Conservation (phyloP, 768 basidiomycete genomes). For the Astraeus odoratus region DNA sequence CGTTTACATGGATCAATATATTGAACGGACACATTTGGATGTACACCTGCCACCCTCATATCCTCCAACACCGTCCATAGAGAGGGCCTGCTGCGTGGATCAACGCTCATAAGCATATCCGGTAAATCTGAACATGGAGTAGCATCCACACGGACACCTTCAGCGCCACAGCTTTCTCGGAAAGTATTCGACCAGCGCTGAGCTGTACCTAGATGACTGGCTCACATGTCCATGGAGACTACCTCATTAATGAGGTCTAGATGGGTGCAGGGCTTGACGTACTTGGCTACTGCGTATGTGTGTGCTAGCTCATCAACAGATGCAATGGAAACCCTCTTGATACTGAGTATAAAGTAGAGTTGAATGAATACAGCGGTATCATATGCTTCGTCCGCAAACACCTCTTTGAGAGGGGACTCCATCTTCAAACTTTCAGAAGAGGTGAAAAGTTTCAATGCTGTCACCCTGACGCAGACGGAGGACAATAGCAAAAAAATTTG, state of each 20-base stretch:
- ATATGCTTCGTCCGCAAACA: slow-evolving; percentile 13
- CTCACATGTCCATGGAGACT: slow-evolving; percentile 30
- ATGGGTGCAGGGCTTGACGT: slow-evolving; percentile 20
- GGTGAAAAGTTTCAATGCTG: slow-evolving; percentile 25
- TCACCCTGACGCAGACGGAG: slow-evolving; percentile 35
- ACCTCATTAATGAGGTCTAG: slow-evolving; percentile 31
- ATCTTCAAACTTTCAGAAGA: slow-evolving; percentile 1
- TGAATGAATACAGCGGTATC: slow-evolving; percentile 21
- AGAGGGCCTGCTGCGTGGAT: slow-evolving; percentile 23
- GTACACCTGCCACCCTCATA: slow-evolving; percentile 33
- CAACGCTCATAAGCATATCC: slow-evolving; percentile 27
- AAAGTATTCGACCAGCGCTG: no score
- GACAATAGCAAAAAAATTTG: slow-evolving; percentile 31
- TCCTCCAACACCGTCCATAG: slow-evolving; percentile 32
- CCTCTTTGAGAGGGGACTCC: slow-evolving; percentile 2
- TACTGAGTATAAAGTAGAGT: slow-evolving; percentile 15
- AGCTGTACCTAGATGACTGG: slow-evolving; percentile 25
- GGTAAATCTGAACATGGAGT: slow-evolving; percentile 36
- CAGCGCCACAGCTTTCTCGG: no score
- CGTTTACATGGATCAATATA: slow-evolving; percentile 36
- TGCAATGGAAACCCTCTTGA: slow-evolving; percentile 8
- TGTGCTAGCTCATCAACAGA: slow-evolving; percentile 18
- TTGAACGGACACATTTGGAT: slow-evolving; percentile 38
- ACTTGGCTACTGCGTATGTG: slow-evolving; percentile 13
- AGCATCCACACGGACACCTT: no score